Percentiles rank a stretch among this genome's conserved stretches.
Conservation (phyloP, 306 rosid species). For the Pterocarpus santalinus region DNA sequence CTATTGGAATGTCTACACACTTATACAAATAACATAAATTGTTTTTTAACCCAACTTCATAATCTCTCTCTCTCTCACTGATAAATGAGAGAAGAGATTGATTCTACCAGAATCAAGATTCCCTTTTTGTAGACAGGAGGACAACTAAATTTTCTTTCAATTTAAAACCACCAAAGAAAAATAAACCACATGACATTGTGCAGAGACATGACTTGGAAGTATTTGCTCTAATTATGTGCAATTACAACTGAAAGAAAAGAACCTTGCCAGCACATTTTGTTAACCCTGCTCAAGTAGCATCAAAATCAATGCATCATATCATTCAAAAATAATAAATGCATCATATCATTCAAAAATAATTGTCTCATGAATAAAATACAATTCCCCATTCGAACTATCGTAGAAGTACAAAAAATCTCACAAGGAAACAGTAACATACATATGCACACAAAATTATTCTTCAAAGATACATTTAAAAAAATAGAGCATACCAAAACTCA, state of each 20-base stretch:
- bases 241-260: not conserved
- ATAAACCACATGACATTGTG: slow-evolving; percentile 13
- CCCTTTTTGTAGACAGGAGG: slow-evolving; percentile 32
- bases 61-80: not conserved
- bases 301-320: slow-evolving; percentile 22
- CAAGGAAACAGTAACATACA: slow-evolving; percentile 29
- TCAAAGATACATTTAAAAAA: not conserved
- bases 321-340: not conserved
- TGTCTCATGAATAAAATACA: slow-evolving; percentile 23
- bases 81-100: slow-evolving; percentile 14
- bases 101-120: slow-evolving; percentile 38
- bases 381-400: slow-evolving; percentile 30
- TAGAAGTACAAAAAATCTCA: slow-evolving; percentile 47
- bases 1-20: no score
- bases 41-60: not conserved
- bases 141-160: not conserved
- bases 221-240: slow-evolving; percentile 3
- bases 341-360: slow-evolving; percentile 29
- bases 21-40: no score
- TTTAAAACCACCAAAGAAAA: slow-evolving; percentile 28
- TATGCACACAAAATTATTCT: slow-evolving; percentile 14
- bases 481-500: not conserved
- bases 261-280: slow-evolving; percentile 12
- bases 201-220: slow-evolving; percentile 24
- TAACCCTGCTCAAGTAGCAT: slow-evolving; percentile 29